Conservation (phyloP, 1,284 basidiomycete species). For the Boletellus sp. region DNA sequence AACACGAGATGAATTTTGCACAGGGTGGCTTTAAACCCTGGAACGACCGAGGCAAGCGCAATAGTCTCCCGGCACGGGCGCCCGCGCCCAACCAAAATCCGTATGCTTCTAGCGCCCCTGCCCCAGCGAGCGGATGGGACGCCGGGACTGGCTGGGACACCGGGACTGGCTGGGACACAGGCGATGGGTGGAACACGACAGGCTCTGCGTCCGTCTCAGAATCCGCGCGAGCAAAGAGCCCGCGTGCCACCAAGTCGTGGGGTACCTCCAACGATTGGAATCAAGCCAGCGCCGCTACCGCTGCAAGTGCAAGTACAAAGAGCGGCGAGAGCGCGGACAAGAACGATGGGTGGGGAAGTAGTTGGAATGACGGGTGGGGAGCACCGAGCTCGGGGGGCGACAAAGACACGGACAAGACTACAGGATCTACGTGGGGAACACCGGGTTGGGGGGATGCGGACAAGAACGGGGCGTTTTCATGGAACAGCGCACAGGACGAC, state of each 20-base stretch:
- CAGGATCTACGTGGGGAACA: slow-evolving; percentile 5
- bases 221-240: not conserved
- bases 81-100: too few species aligned
- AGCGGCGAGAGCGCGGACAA: not conserved
- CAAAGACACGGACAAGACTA: not conserved
- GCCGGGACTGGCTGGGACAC: slow-evolving; percentile 7
- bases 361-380: not conserved
- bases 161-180: slow-evolving; percentile 3
- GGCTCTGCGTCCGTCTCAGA: not conserved
- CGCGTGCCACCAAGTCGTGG: not conserved
- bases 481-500: not conserved
- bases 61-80: not conserved
- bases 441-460: slow-evolving; percentile 6
- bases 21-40: slow-evolving; percentile 11
- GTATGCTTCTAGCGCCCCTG: not conserved
- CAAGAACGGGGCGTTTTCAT: slow-evolving; percentile 1
- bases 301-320: slow-evolving; percentile 1
- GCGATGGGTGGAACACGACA: slow-evolving; percentile 6
- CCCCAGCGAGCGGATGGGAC: slow-evolving; percentile 7
- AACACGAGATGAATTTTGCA: not conserved
- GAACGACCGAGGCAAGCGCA: slow-evolving; percentile 3
- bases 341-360: not conserved
- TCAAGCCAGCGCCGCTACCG: not conserved
- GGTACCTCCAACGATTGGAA: slow-evolving; percentile 1
- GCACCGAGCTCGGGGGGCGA: not conserved